Percentiles rank a stretch among this genome's conserved stretches.
Conservation (phyloP, 352 stramenopile species). For the Phytophthora pistaciae region DNA sequence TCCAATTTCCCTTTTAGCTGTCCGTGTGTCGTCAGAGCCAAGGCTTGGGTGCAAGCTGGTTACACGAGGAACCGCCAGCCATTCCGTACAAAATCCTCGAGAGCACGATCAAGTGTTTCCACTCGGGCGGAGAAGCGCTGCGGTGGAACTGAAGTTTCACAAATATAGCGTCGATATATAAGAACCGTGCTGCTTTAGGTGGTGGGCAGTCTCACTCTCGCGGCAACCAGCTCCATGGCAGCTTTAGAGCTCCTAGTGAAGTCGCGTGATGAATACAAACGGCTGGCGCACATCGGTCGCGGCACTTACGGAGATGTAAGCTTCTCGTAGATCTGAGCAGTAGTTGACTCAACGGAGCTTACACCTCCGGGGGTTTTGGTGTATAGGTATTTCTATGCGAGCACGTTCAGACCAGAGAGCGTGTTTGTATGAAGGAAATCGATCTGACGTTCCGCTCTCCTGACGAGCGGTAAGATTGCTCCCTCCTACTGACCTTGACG, state of each 20-base stretch:
- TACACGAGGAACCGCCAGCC: constrained; percentile 34
- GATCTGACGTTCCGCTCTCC: constrained; percentile 55
- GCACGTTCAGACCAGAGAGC: constrained; percentile 23
- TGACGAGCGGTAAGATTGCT: constrained; percentile 51
- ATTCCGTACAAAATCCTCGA: constrained; percentile 81
- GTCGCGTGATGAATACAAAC: constrained; percentile 32
- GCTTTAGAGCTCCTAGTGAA: constrained; percentile 22
- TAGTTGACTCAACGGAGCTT: not conserved
- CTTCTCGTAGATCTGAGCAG: not conserved
- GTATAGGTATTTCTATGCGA: constrained; percentile 56
- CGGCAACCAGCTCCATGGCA: not conserved
- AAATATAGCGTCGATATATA: constrained; percentile 23
- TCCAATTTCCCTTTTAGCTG: constrained; percentile 35
- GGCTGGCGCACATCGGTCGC: constrained; percentile 53
- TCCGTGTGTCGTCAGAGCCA: constrained; percentile 48
- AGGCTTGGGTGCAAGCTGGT: constrained; percentile 17
- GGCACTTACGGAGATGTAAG: constrained; percentile 67
- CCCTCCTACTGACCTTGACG: no score
- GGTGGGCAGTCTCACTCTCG: no score
- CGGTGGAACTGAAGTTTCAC: constrained; percentile 26
- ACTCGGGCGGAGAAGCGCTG: constrained; percentile 35
- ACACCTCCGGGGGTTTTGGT: not conserved
- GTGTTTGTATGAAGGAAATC: constrained; percentile 69
- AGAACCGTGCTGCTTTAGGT: not conserved
- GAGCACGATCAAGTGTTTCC: constrained; percentile 73